Base-by-base conservation (phyloP, 495 filamentous ascomycete species). In the Xylaria curta region DNA sequence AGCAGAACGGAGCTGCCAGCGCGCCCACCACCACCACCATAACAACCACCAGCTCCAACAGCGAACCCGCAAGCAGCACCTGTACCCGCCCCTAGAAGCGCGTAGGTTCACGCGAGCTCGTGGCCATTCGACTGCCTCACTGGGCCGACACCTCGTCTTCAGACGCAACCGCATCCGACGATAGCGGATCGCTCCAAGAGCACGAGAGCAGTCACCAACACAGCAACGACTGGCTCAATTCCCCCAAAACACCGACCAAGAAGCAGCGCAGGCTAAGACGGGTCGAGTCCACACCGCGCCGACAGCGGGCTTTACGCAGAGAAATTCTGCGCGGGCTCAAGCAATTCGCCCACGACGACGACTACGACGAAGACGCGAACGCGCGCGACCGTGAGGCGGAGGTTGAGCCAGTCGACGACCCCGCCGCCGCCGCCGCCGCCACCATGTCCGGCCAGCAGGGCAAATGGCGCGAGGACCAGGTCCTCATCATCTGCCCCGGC, bases 401-500 rank as follows among this genome's bases (percentile, higher is more conserved):
- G 31, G 1, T 3, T 19, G 28, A 59, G 49, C 10, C 36, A 17
- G 6, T 56, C 46, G 70, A 66, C 40, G 63, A 67, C 21, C 19
- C 31, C 33, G 28, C 31, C 33, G 28, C 59, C 78, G 71, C 75
- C n/a, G 85, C 31, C 33, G 28, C 31, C 33, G 28, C 59, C 78
- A 72, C 75, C n/a, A 85, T 85, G 84, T 82, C 83, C 36, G 76
- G 73, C 71, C 82, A 84, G 72, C 81, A 82, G 66, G 80, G 80
- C 74, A 86, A 85, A 73, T 88, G 84, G 81, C 82, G 82, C 74
- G 87, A 88, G 76, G 87, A 88, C 58, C 84, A 86, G 76, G 73
- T 87, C 62, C 82, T 87, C 70, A 89, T 99, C 81, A 95, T 99
- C 84, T 93, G 93, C 81, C 96, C 97, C 51, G 96, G 96, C 76